Base-by-base conservation (phyloP, 441 rosid genomes). In the Jatropha podagrica region DNA sequence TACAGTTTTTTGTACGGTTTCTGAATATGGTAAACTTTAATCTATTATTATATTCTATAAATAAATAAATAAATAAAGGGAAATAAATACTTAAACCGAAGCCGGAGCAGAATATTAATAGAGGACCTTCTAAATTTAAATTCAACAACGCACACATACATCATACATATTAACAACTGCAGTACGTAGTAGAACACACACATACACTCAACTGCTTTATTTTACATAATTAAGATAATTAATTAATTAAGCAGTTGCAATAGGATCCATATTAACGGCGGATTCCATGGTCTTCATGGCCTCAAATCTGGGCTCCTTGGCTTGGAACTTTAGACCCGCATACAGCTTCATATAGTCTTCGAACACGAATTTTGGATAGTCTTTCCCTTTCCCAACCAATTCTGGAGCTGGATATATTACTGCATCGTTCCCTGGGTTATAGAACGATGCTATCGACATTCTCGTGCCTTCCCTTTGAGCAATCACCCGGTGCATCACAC, bases 391-490 rank as follows among this genome's bases (percentile, higher is more conserved):
- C 64, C 82, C 93, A 56, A 93, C 71, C 77, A 95, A 65, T n/a
- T 79, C 78, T 0, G 96, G 91, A 0, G 99, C 97, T 8, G 99
- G 99, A 37, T 80, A 90, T 66, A 95, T 93, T 0, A 93, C 86
- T 0, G 99, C 94, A 48, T 91, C 96, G 0, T 89, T 86, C 41
- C 98, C 98, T 0, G 99, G 99, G 78, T 93, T 95, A 82, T 93
- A 95, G 86, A 95, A 95, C 2, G 99, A 93, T 5, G 99, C 98
- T 13, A 95, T 59, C 7, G 99, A 95, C 99, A 95, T 95, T 69
- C 99, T 74, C 8, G 84, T 81, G 0, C 97, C 98, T 4, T 88
- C 85, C 0, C 92, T 84, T 60, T 92, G 98, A 14, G 98, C 85
- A 32, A 61, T 32, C 12, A 93, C 68, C 75, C 98, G 77, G 68